Conservation (phyloP, 345 rosid genomes). For the Trapa bicornis region DNA sequence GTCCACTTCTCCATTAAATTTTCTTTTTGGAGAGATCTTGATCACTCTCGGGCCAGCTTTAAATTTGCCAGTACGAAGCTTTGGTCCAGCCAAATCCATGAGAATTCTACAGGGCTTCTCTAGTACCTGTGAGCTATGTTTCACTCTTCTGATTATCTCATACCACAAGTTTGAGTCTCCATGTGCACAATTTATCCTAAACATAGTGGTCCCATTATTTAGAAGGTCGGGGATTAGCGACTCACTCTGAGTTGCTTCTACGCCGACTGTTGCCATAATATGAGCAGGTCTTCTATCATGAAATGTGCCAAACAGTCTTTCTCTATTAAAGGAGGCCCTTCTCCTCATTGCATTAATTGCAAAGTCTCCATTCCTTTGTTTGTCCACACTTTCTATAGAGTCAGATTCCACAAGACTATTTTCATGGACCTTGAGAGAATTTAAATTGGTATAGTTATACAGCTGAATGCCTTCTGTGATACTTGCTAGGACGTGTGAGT, state of each 20-base stretch:
- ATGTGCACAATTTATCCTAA: conserved; percentile 67
- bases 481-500: conserved; percentile 31
- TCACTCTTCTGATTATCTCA: conserved; percentile 49
- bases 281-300: conserved; percentile 28
- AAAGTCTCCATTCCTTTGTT: conserved; percentile 15
- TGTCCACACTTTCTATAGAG: conserved; percentile 7
- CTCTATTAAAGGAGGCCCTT: conserved; percentile 27
- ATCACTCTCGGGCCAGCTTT: conserved; percentile 49
- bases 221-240: conserved; percentile 33
- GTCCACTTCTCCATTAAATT: conserved; percentile 39
- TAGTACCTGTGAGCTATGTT: conserved; percentile 38
- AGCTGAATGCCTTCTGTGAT: conserved; percentile 33
- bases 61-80: conserved; percentile 45
- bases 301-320: conserved; percentile 36
- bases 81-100: conserved; percentile 76
- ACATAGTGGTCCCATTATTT: conserved; percentile 38
- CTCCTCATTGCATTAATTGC: conserved; percentile 16
- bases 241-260: conserved; percentile 44
- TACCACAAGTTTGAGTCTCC: conserved; percentile 46
- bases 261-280: conserved; percentile 60
- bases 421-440: conserved; percentile 11
- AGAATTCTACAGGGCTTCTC: conserved; percentile 55
- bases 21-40: conserved; percentile 46
- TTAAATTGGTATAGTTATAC: conserved; percentile 19
- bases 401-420: not conserved